phyloP scores from a whole-genome alignment of 1,139 yeast species.

The Pichia sp. region DNA sequence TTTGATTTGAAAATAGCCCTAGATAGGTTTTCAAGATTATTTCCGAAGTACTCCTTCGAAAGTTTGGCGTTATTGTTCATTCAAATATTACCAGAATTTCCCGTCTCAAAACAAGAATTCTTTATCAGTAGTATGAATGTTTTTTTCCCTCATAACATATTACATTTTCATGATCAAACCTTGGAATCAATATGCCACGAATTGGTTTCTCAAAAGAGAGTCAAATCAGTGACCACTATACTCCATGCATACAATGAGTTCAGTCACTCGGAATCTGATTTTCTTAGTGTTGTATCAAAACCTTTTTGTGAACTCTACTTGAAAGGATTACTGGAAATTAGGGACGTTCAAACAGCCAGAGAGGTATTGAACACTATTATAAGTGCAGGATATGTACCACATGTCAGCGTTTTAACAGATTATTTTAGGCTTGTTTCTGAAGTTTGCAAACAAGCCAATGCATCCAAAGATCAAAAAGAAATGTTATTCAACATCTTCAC shows the following conservation, averaged over 20 bases:
- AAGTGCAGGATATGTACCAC: constrained; percentile 16
- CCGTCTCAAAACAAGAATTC: background rate
- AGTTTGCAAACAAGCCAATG: constrained; percentile 17
- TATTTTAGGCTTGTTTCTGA: constrained; percentile 22
- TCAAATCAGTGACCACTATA: constrained; percentile 7
- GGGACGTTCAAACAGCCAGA: constrained; percentile 23
- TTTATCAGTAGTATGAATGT: constrained; percentile 9
- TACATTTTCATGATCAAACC: constrained; percentile 18
- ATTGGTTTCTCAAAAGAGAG: background rate
- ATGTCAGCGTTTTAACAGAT: constrained; percentile 8
- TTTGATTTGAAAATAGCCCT: constrained; percentile 7
- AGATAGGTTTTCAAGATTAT: background rate
- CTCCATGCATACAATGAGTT: constrained; percentile 12
- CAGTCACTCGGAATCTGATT: constrained; percentile 8
- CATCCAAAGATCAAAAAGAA: constrained; percentile 19
- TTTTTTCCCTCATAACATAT: constrained; percentile 11
- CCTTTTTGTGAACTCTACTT: constrained; percentile 17
- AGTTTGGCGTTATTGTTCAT: constrained; percentile 9
- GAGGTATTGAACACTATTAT: constrained; percentile 17
- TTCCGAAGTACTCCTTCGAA: constrained; percentile 15
- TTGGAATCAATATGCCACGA: constrained; percentile 11
- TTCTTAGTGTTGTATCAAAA: constrained; percentile 8
- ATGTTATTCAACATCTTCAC: constrained; percentile 27
- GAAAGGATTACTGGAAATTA: constrained; percentile 13
- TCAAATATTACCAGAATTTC: constrained; percentile 12